Conservation (phyloP, 2,329 filamentous ascomycete species). For the Blastomyces gilchristii region DNA sequence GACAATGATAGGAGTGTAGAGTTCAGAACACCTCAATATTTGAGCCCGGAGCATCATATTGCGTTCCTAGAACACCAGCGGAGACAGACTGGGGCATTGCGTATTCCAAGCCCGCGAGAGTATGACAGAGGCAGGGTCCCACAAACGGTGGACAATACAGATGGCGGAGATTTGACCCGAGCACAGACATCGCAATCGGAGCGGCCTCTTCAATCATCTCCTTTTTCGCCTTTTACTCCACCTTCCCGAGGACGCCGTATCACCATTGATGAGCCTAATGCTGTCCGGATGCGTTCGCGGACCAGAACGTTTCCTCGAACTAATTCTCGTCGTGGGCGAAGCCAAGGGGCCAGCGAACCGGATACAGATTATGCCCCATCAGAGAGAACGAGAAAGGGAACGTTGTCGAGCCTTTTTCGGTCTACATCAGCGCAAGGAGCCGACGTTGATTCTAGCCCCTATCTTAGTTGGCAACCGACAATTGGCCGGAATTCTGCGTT, state of each 20-base stretch:
- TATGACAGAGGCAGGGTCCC: constrained; percentile 74
- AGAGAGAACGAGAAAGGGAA: constrained; percentile 21
- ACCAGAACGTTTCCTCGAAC: constrained; percentile 31
- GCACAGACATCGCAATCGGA: constrained; percentile 20
- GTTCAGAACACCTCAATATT: constrained; percentile 43
- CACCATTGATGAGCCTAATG: constrained; percentile 39
- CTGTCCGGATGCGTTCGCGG: constrained; percentile 26
- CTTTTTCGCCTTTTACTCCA: constrained; percentile 17
- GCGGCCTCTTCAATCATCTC: constrained; percentile 13
- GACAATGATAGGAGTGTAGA: constrained; percentile 45
- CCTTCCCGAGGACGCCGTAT: constrained; percentile 33
- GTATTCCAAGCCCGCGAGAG: constrained; percentile 86
- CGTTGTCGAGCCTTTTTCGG: constrained; percentile 25
- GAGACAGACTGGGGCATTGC: constrained; percentile 61
- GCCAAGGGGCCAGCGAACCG: constrained; percentile 25
- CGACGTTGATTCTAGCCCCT: constrained; percentile 56
- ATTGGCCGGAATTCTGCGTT: constrained; percentile 90
- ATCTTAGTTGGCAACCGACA: constrained; percentile 88
- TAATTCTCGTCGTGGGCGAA: constrained; percentile 22
- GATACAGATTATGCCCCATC: constrained; percentile 18
- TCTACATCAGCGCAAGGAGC: constrained; percentile 29
- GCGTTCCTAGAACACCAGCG: constrained; percentile 79
- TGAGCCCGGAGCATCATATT: constrained; percentile 67
- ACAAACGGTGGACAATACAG: constrained; percentile 37
- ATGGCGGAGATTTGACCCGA: constrained; percentile 26